Conservation (phyloP, 2,329 filamentous ascomycete genomes). For the Fusarium robinianum region DNA sequence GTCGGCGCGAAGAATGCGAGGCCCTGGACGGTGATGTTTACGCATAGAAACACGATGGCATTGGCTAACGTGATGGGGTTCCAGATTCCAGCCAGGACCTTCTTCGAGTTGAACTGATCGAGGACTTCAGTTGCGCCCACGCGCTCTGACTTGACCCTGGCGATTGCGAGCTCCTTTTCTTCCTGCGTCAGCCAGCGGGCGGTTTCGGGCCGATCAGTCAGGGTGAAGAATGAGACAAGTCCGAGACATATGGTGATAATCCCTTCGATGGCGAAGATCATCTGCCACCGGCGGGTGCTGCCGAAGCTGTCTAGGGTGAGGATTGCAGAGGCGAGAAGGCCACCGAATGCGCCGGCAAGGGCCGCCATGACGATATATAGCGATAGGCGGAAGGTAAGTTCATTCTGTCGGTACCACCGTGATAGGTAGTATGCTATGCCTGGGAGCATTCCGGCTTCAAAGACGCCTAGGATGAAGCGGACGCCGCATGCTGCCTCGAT, state of each 20-base stretch:
- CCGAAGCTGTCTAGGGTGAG: slow-evolving; percentile 61
- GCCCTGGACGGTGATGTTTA: slow-evolving; percentile 69
- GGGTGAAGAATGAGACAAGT: slow-evolving; percentile 46
- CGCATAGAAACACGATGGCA: slow-evolving; percentile 60
- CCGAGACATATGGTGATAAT: slow-evolving; percentile 3
- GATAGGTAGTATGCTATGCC: slow-evolving; percentile 68
- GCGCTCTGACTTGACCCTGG: slow-evolving; percentile 61
- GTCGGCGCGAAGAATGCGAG: slow-evolving; percentile 68
- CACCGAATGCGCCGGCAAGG: slow-evolving; percentile 67
- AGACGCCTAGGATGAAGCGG: slow-evolving; percentile 62
- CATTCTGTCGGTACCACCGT: slow-evolving; percentile 64
- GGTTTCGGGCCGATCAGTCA: slow-evolving; percentile 68
- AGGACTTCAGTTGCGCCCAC: slow-evolving; percentile 61
- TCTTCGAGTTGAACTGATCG: slow-evolving; percentile 61
- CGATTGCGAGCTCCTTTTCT: slow-evolving; percentile 65
- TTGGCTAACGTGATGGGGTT: slow-evolving; percentile 59
- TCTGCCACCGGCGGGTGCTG: slow-evolving; percentile 61
- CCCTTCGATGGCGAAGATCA: slow-evolving; percentile 72
- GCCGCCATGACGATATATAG: slow-evolving; percentile 68
- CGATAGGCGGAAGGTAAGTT: slow-evolving; percentile 63
- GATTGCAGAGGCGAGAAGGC: slow-evolving; percentile 63
- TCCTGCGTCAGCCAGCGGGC: slow-evolving; percentile 65
- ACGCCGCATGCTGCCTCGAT: slow-evolving; percentile 55
- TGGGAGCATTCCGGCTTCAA: slow-evolving; percentile 67
- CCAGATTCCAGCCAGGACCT: slow-evolving; percentile 59